phyloP scores from a whole-genome alignment of 2,329 filamentous ascomycete genomes.

The Neopestalotiopsis sp. region DNA sequence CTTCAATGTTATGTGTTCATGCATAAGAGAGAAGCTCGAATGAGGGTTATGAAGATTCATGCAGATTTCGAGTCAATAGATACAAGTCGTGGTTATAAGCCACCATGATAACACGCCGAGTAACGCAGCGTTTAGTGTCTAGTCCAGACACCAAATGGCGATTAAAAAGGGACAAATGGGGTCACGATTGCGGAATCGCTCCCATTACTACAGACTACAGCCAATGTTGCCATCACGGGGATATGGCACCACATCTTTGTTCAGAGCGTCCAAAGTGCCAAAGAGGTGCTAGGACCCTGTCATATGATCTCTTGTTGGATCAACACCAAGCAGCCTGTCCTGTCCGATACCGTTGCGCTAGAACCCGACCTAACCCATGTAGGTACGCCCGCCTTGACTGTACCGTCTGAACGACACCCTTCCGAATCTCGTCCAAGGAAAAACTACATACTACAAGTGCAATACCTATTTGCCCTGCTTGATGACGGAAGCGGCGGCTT shows the following conservation, averaged over 20 bases:
- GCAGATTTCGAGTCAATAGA: neutral
- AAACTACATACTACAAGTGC: neutral
- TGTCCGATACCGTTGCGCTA: conserved; percentile 16
- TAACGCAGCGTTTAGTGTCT: neutral
- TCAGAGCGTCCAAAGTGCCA: neutral
- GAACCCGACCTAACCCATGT: neutral
- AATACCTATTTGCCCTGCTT: neutral
- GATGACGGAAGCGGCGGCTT: conserved; percentile 1
- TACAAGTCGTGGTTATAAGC: neutral
- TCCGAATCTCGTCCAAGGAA: neutral
- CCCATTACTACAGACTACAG: neutral
- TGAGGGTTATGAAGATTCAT: neutral
- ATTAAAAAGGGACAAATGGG: neutral
- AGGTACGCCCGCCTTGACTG: neutral
- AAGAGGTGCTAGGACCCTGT: conserved; percentile 10
- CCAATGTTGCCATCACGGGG: neutral
- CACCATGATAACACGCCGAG: neutral
- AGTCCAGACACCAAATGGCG: neutral
- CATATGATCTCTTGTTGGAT: conserved; percentile 3
- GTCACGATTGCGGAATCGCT: neutral
- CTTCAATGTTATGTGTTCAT: neutral
- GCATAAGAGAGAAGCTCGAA: neutral
- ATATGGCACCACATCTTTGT: neutral
- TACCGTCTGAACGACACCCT: neutral
- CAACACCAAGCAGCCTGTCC: neutral